Percentiles rank a stretch among this genome's conserved stretches.
Evolutionary conservation across 352 stramenopile species (phyloP).

Genomic region (Blastocystis hominis): DNA sequence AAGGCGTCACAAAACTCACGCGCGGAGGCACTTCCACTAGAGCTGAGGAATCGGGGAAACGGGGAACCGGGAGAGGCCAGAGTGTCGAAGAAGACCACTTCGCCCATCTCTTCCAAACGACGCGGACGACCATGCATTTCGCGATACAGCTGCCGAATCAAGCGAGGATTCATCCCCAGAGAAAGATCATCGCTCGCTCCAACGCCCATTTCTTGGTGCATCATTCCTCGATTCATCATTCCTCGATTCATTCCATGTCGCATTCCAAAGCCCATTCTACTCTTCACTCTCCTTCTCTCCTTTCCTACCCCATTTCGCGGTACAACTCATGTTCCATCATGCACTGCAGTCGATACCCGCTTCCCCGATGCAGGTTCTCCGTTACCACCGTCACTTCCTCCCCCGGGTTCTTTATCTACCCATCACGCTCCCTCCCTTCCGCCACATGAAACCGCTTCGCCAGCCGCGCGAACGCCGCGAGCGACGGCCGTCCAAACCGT

Average conservation of each 20-base stretch:
- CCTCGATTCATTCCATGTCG: no score
- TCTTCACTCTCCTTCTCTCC: no score
- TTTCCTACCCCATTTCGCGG: neutral
- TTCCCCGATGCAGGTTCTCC: neutral
- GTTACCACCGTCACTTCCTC: neutral
- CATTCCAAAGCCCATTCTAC: no score
- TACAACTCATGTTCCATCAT: slow-evolving; percentile 33
- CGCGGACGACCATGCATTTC: neutral
- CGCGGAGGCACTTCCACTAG: neutral
- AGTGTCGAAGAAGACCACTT: neutral
- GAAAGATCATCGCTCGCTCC: no score
- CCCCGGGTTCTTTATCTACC: neutral
- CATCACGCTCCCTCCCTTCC: neutral
- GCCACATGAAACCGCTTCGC: neutral
- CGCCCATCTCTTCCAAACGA: neutral
- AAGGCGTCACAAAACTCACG: neutral
- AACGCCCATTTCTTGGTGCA: no score
- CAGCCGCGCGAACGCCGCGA: neutral
- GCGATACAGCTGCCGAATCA: no score
- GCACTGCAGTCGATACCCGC: slow-evolving; percentile 15
- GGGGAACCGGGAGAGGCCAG: neutral
- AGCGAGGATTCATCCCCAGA: no score
- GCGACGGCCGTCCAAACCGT: neutral
- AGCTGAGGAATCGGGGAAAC: neutral
- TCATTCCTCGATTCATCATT: no score